Percentiles rank a stretch among this genome's conserved stretches.
phyloP scores from a whole-genome alignment of 352 stramenopile species.

The Globisporangium cederbergense region DNA sequence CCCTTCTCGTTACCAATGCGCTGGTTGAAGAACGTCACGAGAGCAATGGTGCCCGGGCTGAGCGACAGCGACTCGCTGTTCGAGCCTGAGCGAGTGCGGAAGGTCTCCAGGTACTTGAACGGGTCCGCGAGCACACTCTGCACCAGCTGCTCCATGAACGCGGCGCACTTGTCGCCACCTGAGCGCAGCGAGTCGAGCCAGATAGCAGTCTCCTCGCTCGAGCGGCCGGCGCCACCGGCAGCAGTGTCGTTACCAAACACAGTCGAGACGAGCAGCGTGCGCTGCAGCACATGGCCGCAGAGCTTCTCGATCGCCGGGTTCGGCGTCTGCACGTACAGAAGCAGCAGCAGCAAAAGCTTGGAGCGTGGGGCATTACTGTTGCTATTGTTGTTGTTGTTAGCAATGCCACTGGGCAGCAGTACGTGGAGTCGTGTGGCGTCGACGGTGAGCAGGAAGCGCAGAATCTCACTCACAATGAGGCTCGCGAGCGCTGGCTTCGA shows the following conservation, averaged over 20 bases:
- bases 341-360: slow-evolving; percentile 68
- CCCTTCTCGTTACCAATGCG: no score
- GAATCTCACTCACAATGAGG: slow-evolving; percentile 65
- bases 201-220: slow-evolving; percentile 50
- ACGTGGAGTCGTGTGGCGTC: slow-evolving; percentile 57
- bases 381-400: slow-evolving; percentile 18
- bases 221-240: slow-evolving; percentile 17
- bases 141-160: slow-evolving; percentile 45
- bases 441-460: slow-evolving; percentile 62
- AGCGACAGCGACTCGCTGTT: slow-evolving; percentile 16
- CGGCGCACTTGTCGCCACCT: slow-evolving; percentile 31
- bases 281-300: slow-evolving; percentile 42
- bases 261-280: slow-evolving; percentile 46
- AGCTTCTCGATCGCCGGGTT: slow-evolving; percentile 39
- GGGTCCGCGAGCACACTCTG: slow-evolving; percentile 44
- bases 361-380: slow-evolving; percentile 24
- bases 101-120: slow-evolving; percentile 40
- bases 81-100: slow-evolving; percentile 15
- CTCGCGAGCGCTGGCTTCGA: slow-evolving; percentile 31
- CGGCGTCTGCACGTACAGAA: slow-evolving; percentile 41
- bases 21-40: slow-evolving; percentile 47
- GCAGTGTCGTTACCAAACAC: slow-evolving; percentile 44
- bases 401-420: slow-evolving; percentile 28
- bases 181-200: slow-evolving; percentile 63
- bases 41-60: slow-evolving; percentile 46